phyloP scores from a whole-genome alignment of 495 filamentous ascomycete genomes.

The Aspergillus coremiiformis region DNA sequence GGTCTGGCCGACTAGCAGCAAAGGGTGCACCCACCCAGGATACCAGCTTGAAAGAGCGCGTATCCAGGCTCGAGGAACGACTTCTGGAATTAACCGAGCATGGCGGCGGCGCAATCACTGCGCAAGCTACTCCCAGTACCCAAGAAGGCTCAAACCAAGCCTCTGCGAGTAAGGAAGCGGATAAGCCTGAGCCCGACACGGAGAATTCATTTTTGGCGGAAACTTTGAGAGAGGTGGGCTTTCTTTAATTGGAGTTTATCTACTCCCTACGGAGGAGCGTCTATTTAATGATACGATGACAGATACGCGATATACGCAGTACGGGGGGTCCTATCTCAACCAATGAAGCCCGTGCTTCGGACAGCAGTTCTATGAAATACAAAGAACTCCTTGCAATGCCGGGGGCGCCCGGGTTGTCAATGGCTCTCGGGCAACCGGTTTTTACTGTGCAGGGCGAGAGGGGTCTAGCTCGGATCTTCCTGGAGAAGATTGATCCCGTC shows the following conservation, averaged over 20 bases:
- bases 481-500: slow-evolving; percentile 32
- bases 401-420: slow-evolving; percentile 4
- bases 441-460: slow-evolving; percentile 5
- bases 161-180: background rate
- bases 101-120: background rate
- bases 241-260: background rate
- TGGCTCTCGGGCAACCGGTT: slow-evolving; percentile 4
- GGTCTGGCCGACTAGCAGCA: slow-evolving; percentile 31
- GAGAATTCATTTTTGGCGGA: slow-evolving; percentile 30
- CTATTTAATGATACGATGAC: background rate
- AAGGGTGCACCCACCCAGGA: background rate
- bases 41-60: slow-evolving; percentile 8
- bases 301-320: slow-evolving; percentile 1
- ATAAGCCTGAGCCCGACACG: slow-evolving; percentile 12
- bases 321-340: background rate
- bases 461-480: slow-evolving; percentile 26
- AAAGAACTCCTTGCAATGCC: slow-evolving; percentile 2
- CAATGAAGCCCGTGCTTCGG: background rate
- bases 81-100: slow-evolving; percentile 12
- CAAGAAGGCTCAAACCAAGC: background rate
- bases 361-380: background rate
- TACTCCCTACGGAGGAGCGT: too few relatives aligned
- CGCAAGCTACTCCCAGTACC: background rate
- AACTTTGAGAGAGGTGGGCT: slow-evolving; percentile 26
- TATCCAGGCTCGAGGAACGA: slow-evolving; percentile 24